Evolutionary conservation across 805 yeast genomes (phyloP).

Genomic region (Spathaspora arborariae): DNA sequence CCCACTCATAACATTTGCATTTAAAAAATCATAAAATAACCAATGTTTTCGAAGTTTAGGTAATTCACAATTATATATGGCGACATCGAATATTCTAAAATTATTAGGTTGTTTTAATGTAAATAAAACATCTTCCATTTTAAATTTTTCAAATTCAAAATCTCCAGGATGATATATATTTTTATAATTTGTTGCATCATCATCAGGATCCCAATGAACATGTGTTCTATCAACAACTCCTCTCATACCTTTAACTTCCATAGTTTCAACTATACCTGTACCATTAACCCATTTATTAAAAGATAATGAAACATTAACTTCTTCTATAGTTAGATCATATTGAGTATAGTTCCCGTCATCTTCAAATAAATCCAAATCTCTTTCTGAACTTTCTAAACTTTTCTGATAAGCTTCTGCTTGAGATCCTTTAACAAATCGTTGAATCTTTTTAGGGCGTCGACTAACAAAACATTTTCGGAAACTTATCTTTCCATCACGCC

Average conservation of each 20-base stretch:
- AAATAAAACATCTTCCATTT: conserved; percentile 80
- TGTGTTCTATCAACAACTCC: conserved; percentile 92
- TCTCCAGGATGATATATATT: conserved; percentile 80
- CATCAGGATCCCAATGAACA: conserved; percentile 76
- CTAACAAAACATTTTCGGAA: conserved; percentile 85
- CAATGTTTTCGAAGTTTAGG: conserved; percentile 85
- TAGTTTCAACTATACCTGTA: conserved; percentile 72
- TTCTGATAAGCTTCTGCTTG: conserved; percentile 68
- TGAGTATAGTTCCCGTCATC: conserved; percentile 97
- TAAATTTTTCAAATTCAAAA: conserved; percentile 82
- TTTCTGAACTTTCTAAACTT: conserved; percentile 24
- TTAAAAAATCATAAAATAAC: conserved; percentile 83
- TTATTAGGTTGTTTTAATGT: conserved; percentile 77
- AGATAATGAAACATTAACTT: conserved; percentile 74
- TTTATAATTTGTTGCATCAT: conserved; percentile 77
- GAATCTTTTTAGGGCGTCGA: conserved; percentile 63
- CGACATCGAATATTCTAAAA: conserved; percentile 80
- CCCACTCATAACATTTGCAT: conserved; percentile 83
- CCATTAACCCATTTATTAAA: conserved; percentile 89
- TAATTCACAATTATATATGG: conserved; percentile 82
- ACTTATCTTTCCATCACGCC: conserved; percentile 83
- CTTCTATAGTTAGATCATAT: conserved; percentile 86
- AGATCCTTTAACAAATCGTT: conserved; percentile 63
- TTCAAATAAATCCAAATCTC: conserved; percentile 31
- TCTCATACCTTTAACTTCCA: conserved; percentile 78